Conservation (phyloP, 306 rosid genomes). For the Nissolia schottii region DNA sequence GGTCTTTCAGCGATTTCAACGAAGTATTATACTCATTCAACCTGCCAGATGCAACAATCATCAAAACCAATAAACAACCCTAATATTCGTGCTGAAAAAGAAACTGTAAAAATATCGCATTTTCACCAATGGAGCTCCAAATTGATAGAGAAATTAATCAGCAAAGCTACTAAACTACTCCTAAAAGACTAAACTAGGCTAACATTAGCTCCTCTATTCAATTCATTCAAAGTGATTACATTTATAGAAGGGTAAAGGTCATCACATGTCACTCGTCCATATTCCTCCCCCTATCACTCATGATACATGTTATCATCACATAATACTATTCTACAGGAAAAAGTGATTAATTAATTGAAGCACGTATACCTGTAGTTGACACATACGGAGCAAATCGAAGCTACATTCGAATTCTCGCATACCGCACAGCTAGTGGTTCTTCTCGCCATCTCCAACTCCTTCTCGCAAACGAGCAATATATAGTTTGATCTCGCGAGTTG, state of each 20-base stretch:
- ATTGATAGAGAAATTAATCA: not conserved
- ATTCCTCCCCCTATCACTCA: too few species aligned
- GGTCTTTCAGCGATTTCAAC: slow-evolving; percentile 56
- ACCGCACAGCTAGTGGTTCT: slow-evolving; percentile 62
- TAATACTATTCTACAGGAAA: too few species aligned
- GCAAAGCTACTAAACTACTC: too few species aligned
- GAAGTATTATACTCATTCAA: slow-evolving; percentile 50
- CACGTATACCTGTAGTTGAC: slow-evolving; percentile 75
- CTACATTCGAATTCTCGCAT: slow-evolving; percentile 73
- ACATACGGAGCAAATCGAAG: slow-evolving; percentile 71
- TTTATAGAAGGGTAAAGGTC: too few species aligned
- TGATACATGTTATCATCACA: too few species aligned
- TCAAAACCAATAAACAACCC: not conserved
- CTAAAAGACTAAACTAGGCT: too few species aligned
- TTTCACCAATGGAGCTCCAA: not conserved
- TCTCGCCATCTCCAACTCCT: slow-evolving; percentile 50
- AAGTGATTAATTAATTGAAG: not conserved
- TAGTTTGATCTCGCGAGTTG: slow-evolving; percentile 5
- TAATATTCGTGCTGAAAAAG: not conserved
- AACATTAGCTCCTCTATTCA: too few species aligned
- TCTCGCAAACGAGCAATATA: not conserved
- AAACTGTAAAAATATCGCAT: not conserved
- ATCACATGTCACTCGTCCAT: too few species aligned
- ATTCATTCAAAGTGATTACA: too few species aligned
- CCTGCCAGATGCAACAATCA: slow-evolving; percentile 34